These are phyloP conservation scores for Eutrema heterophyllum DNA, from an alignment of 345 rosid species.

Conservation along the genomic window DNA sequence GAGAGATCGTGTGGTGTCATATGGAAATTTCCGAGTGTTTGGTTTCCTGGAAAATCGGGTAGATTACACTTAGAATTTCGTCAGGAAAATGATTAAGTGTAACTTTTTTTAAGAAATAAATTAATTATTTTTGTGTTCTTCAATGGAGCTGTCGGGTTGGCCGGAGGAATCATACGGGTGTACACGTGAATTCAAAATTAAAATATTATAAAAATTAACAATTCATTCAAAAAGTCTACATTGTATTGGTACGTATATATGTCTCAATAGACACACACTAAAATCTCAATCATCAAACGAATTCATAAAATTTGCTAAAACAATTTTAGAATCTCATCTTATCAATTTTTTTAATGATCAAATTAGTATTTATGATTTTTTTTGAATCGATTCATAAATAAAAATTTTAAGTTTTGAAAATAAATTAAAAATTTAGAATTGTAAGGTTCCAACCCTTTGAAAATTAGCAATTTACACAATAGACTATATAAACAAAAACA, in stretches of 20 bases:
- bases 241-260: not conserved
- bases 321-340: not conserved
- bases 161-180: conserved; percentile 32
- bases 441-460: no score
- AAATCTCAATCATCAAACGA: not conserved
- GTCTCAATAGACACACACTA: not conserved
- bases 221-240: conserved; percentile 1
- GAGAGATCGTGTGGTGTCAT: conserved; percentile 29
- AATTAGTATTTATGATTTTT: not conserved
- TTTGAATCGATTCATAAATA: not conserved
- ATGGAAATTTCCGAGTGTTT: conserved; percentile 34
- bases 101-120: not conserved
- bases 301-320: not conserved
- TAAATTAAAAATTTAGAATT: not conserved
- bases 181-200: conserved; percentile 27
- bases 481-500: not conserved
- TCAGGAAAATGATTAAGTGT: not conserved
- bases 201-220: not conserved
- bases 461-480: no score
- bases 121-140: not conserved
- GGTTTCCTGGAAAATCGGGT: conserved; percentile 21
- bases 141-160: conserved; percentile 30
- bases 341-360: not conserved
- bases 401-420: not conserved
- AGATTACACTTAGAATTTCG: not conserved